Evolutionary conservation across 768 basidiomycete species (phyloP).

Genomic region (Hypholoma fasciculare): DNA sequence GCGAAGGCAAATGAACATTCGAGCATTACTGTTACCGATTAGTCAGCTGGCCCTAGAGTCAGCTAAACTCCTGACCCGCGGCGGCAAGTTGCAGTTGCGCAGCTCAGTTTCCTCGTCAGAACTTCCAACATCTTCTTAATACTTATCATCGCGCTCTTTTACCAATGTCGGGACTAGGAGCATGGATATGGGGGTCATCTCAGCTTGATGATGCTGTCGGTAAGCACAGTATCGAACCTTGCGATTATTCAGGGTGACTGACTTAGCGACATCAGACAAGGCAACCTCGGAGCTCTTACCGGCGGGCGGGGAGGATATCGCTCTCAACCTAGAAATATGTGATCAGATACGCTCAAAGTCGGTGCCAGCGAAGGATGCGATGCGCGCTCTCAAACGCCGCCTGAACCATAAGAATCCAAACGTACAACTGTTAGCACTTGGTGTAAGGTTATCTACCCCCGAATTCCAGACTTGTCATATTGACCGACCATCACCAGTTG

Average conservation of each 20-base stretch:
- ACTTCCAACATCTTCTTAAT: not conserved
- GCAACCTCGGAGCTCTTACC: conserved; percentile 92
- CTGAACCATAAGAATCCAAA: conserved; percentile 95
- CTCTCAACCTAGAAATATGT: conserved; percentile 91
- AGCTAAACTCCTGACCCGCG: not conserved
- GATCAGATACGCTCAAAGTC: conserved; percentile 95
- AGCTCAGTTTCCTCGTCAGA: not conserved
- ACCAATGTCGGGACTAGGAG: conserved; percentile 59
- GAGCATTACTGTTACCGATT: not conserved
- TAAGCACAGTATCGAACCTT: conserved; percentile 35
- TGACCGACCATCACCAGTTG: conserved; percentile 45
- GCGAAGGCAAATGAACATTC: too few species aligned
- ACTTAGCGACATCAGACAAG: conserved; percentile 60
- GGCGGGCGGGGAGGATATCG: conserved; percentile 84
- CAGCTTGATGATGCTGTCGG: conserved; percentile 84
- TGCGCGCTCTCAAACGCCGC: conserved; percentile 85
- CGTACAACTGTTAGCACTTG: conserved; percentile 85
- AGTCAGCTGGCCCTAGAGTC: not conserved
- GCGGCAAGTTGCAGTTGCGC: not conserved
- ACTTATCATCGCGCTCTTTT: not conserved
- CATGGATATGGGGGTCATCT: conserved; percentile 79
- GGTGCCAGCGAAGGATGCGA: conserved; percentile 80
- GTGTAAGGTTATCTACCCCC: conserved; percentile 51
- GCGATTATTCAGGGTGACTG: not conserved
- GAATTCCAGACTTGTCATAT: not conserved